These are phyloP conservation scores for Leishmania tropica DNA, from an alignment of 208 protist genomes.

Conservation along the genomic window DNA sequence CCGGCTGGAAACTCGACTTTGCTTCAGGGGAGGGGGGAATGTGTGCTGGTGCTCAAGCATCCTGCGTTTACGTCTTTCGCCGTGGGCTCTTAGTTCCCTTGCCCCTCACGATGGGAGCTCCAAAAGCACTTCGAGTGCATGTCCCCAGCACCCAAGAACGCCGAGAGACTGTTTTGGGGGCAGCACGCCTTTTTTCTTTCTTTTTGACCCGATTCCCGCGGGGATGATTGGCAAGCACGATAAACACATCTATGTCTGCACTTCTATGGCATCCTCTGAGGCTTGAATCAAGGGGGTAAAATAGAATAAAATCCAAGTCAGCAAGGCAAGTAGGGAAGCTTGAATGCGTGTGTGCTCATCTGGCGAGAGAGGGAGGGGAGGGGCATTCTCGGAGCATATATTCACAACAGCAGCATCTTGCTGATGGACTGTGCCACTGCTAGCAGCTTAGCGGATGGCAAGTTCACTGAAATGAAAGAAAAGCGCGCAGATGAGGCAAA, in stretches of 20 bases:
- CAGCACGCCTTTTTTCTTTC: background rate
- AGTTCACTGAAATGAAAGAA: background rate
- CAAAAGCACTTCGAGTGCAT: background rate
- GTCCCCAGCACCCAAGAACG: background rate
- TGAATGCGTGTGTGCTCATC: slow-evolving; percentile 1
- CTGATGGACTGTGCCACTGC: background rate
- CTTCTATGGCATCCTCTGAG: background rate
- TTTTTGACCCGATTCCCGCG: background rate
- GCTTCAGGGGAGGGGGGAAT: background rate
- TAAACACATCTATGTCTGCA: background rate
- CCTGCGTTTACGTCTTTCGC: background rate
- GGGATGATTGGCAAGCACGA: background rate
- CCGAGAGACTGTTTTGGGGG: background rate
- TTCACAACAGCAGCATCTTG: background rate
- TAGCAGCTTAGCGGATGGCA: background rate
- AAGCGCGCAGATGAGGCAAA: background rate
- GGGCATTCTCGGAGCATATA: background rate
- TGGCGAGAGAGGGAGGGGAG: background rate
- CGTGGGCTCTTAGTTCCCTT: background rate
- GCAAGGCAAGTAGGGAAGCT: background rate
- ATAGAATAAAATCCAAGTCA: slow-evolving; percentile 4
- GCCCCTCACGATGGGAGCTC: background rate
- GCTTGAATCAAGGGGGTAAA: background rate
- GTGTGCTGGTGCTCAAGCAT: background rate
- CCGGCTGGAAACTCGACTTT: background rate